These are phyloP conservation scores for Lactarius sanguifluus DNA, from an alignment of 768 basidiomycete species.

Conservation along the genomic window DNA sequence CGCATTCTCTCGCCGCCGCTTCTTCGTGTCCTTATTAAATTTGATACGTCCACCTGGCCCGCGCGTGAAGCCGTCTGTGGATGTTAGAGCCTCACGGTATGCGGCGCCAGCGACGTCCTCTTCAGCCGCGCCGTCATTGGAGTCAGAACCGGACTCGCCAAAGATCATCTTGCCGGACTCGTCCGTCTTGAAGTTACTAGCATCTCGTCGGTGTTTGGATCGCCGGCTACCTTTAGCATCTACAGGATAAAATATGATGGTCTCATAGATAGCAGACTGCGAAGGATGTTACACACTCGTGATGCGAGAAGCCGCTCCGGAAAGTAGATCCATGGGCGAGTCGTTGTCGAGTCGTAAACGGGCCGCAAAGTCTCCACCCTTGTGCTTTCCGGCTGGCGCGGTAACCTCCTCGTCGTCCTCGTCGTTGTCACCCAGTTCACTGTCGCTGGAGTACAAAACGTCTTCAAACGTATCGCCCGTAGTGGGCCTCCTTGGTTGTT, in stretches of 20 bases:
- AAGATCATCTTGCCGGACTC: constrained; percentile 81
- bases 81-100: constrained; percentile 79
- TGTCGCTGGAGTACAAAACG: constrained; percentile 95
- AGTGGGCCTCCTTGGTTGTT: constrained; percentile 45
- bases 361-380: constrained; percentile 46
- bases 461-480: constrained; percentile 93
- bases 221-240: constrained; percentile 47
- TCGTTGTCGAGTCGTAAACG: constrained; percentile 86
- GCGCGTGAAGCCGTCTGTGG: constrained; percentile 87
- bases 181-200: constrained; percentile 83
- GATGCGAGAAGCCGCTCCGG: constrained; percentile 69
- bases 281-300: constrained; percentile 54
- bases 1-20: constrained; percentile 71
- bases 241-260: constrained; percentile 36
- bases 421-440: constrained; percentile 76
- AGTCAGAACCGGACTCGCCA: constrained; percentile 53
- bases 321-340: constrained; percentile 92
- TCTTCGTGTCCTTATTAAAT: constrained; percentile 97
- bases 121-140: constrained; percentile 41
- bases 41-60: constrained; percentile 83
- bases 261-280: constrained; percentile 1
- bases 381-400: constrained; percentile 42
- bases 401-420: constrained; percentile 46
- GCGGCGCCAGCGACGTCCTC: constrained; percentile 69
- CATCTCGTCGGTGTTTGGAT: constrained; percentile 84